phyloP scores from a whole-genome alignment of 2,329 filamentous ascomycete species.

The Penicillium sp. region DNA sequence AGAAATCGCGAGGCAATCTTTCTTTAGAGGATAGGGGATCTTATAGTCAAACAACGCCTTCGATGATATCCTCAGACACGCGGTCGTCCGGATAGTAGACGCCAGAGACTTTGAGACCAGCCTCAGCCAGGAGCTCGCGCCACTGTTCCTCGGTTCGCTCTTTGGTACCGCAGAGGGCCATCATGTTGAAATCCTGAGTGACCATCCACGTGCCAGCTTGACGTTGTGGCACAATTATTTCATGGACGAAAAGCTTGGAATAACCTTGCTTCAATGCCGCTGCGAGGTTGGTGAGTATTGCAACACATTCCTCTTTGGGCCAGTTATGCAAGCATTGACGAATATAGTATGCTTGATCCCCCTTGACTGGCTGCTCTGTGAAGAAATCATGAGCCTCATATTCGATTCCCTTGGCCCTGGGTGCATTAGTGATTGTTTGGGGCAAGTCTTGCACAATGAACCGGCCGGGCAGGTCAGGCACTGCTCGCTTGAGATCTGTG shows the following conservation, averaged over 20 bases:
- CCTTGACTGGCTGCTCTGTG: slow-evolving; percentile 18
- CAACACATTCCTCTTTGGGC: slow-evolving; percentile 21
- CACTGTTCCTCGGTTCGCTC: slow-evolving; percentile 20
- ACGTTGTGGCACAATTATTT: neutral
- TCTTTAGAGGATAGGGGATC: no score
- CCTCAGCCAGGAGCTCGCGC: neutral
- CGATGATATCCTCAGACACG: neutral
- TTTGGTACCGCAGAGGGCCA: slow-evolving; percentile 25
- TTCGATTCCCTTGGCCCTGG: neutral
- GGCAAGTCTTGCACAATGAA: neutral
- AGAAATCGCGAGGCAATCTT: no score
- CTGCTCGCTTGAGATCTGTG: neutral
- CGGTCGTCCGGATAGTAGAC: neutral
- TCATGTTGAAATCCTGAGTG: slow-evolving; percentile 35
- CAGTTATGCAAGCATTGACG: slow-evolving; percentile 24
- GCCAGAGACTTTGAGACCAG: neutral
- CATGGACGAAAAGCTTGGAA: slow-evolving; percentile 1
- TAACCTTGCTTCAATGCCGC: slow-evolving; percentile 1
- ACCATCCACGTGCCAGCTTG: slow-evolving; percentile 26
- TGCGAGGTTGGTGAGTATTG: neutral
- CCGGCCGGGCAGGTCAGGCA: neutral
- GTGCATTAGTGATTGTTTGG: neutral
- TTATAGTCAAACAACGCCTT: neutral
- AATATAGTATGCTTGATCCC: slow-evolving; percentile 23
- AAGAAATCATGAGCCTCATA: slow-evolving; percentile 17